Conservation (phyloP, 352 stramenopile species). For the Phytophthora lateralis region DNA sequence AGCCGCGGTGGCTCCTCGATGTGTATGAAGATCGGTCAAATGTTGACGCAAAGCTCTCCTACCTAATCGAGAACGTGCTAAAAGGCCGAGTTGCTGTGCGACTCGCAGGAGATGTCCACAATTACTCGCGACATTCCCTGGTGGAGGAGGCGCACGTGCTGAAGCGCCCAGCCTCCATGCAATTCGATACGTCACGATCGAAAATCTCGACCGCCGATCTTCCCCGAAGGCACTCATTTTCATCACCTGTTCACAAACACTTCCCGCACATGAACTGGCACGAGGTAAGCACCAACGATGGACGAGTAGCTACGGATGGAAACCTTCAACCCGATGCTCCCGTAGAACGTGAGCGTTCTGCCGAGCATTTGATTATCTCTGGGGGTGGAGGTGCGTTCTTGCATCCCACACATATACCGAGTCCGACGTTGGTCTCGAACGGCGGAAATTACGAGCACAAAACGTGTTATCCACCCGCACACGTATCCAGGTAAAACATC, state of each 20-base stretch:
- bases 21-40: slow-evolving; percentile 80
- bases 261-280: slow-evolving; percentile 76
- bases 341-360: slow-evolving; percentile 24
- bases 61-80: slow-evolving; percentile 76
- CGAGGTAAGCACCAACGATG: slow-evolving; percentile 20
- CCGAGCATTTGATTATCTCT: slow-evolving; percentile 86
- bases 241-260: slow-evolving; percentile 55
- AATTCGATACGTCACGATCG: slow-evolving; percentile 22
- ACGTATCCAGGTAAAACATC: slow-evolving; percentile 67
- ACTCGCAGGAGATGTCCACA: slow-evolving; percentile 93
- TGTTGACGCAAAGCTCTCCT: slow-evolving; percentile 79
- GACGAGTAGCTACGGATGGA: slow-evolving; percentile 12
- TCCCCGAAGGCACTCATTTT: slow-evolving; percentile 37
- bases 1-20: slow-evolving; percentile 92
- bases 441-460: slow-evolving; percentile 77
- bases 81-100: slow-evolving; percentile 76
- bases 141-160: slow-evolving; percentile 38
- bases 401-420: slow-evolving; percentile 89
- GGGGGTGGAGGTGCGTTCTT: slow-evolving; percentile 91
- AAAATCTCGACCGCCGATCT: slow-evolving; percentile 29
- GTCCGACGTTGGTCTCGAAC: slow-evolving; percentile 62
- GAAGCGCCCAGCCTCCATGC: slow-evolving; percentile 39
- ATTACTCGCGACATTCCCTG: slow-evolving; percentile 92
- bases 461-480: slow-evolving; percentile 81
- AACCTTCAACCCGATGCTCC: slow-evolving; percentile 8